Conservation (phyloP, 306 rosid genomes). For the Mimosa pudica region DNA sequence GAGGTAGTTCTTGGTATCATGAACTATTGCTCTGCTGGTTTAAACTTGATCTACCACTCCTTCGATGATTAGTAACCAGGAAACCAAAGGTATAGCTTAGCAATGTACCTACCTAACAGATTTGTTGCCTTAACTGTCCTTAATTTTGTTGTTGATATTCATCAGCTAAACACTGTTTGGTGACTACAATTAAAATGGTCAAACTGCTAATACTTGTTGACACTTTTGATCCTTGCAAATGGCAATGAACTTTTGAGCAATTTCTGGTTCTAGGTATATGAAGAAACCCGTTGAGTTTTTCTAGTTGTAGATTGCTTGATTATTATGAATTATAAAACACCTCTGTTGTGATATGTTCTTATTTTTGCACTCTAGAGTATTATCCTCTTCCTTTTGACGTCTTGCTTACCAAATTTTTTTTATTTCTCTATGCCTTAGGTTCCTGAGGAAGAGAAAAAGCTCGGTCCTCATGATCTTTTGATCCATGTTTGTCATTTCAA, state of each 20-base stretch:
- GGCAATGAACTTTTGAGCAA: background rate
- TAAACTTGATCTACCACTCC: background rate
- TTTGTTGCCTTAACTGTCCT: background rate
- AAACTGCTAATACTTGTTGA: background rate
- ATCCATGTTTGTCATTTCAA: constrained; percentile 89
- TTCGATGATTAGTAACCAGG: background rate
- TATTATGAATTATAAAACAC: background rate
- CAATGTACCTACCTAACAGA: background rate
- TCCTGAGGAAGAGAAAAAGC: constrained; percentile 83
- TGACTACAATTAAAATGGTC: too few relatives aligned
- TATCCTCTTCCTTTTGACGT: constrained; percentile 7
- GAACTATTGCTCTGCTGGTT: background rate
- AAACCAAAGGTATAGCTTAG: background rate
- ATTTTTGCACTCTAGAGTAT: background rate
- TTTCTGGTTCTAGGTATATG: background rate
- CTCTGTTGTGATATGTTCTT: background rate
- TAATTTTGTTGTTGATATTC: background rate
- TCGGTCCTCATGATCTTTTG: constrained; percentile 76
- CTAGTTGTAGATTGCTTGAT: background rate
- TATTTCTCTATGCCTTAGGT: constrained; percentile 47
- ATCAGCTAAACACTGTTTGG: background rate
- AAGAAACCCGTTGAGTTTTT: background rate
- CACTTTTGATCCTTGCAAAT: background rate
- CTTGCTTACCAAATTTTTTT: background rate
- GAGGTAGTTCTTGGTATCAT: background rate